Base-by-base conservation (phyloP, 208 protist genomes). In the Trypanosoma avium region DNA sequence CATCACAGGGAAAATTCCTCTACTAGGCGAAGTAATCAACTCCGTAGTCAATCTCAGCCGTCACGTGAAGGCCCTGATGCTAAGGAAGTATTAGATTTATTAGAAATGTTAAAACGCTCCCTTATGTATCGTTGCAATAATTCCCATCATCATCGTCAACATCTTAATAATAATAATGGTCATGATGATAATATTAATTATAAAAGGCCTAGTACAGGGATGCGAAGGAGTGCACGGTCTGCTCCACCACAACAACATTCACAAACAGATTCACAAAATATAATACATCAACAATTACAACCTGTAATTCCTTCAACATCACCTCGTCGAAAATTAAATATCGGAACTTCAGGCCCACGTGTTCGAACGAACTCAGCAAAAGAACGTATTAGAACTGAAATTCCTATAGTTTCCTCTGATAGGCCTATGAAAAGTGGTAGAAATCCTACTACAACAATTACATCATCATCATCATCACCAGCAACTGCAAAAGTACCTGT, bases 41-140 rank as follows among this genome's bases (percentile, higher is more conserved):
- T 10, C 13, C 47, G 33, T 27, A 27, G 21, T n/a, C 6, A 2
- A 30, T 46, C 46, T 2, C 46, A 19, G n/a, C 19, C 47, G 21
- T 22, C 36, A 38, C 5, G 6, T 15, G 47, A 47, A 22, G 33
- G 8, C 19, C 10, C 35, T 12, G 21, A 64, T 15, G 21, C 47
- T 10, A 46, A 64, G 32, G 33, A 64, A 8, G 21, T 47, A 15
- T 8, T 64, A 17, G 46, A 64, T 15, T 8, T 54, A n/a, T 10
- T 64, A 26, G 59, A 64, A 33, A 35, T 15, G 26, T 35, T 64
- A 10, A 64, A 64, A 35, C 59, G 35, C 22, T 64, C 59, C 17
- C 17, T 64, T 33, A 55, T 55, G 59, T 35, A 55, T 35, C 32
- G 59, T 36, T 56, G 59, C 59, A 64, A 55, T 21, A 6, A 55